These are phyloP conservation scores for Alternaria metachromatica DNA, from an alignment of 2,329 filamentous ascomycete genomes.

Conservation along the genomic window DNA sequence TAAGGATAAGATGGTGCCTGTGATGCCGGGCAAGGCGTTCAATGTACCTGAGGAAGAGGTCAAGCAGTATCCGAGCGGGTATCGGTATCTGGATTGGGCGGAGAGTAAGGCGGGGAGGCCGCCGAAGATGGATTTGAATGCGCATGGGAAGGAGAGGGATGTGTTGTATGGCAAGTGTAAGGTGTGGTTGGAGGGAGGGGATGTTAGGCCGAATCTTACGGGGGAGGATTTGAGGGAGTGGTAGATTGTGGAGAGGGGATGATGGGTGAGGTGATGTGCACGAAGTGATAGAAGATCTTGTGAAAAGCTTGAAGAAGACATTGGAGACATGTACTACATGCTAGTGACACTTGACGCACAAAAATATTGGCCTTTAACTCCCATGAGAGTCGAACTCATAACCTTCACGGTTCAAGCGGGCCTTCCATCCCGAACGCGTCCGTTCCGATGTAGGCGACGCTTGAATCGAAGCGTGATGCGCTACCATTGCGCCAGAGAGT, in stretches of 20 bases:
- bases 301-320: too few relatives aligned
- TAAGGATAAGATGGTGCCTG: background rate
- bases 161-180: background rate
- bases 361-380: background rate
- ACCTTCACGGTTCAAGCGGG: background rate
- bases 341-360: background rate
- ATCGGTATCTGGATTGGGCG: background rate
- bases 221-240: background rate
- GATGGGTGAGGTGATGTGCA: background rate
- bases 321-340: too few relatives aligned
- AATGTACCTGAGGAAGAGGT: background rate
- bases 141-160: background rate
- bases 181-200: background rate
- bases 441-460: background rate
- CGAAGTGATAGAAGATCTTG: background rate
- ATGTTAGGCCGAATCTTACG: background rate
- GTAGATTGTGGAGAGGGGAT: background rate
- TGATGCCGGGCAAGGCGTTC: background rate
- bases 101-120: background rate
- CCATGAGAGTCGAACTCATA: background rate
- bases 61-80: background rate
- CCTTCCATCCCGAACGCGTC: background rate
- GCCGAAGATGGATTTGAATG: background rate
- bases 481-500: background rate
- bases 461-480: background rate